Base-by-base conservation (phyloP, 352 stramenopile genomes). In the Saprolegnia parasitica region DNA sequence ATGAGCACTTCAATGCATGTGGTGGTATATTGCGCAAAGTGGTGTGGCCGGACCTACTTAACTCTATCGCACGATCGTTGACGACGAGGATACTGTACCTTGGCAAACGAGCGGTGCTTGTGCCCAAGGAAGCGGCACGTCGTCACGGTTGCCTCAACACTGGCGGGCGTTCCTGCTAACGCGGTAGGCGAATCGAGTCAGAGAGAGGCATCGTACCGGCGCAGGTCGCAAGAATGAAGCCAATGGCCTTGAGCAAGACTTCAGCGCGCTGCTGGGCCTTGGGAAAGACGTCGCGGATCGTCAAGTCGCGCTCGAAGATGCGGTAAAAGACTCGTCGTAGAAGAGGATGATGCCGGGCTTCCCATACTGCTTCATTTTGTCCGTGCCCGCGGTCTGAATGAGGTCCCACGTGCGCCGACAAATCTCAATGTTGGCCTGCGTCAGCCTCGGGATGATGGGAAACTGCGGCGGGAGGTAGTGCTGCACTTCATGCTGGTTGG, bases 1-100 rank as follows among this genome's bases (percentile, higher is more conserved):
- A 67, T 67, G 49, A 67, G n/a, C 15, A 67, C 61, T 56, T 67
- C 61, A 16, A 67, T 39, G 20, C 61, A 67, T 37, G 61, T 67
- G 26, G 1, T 55, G 21, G 61, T 67, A n/a, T 67, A 67, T 15
- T 16, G 24, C 18, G 61, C 61, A 37, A 67, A 67, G 16, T 67
- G 61, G 32, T 67, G 61, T 5, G 61, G 61, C 18, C 61, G 61
- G 20, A 67, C 40, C 61, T 67, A 56, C 46, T 46, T 40, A 6
- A 46, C 11, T 8, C 11, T 24, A 11, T 24, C 20, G 9, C 18
- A 20, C 46, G 35, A 60, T 60, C 11, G 2, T 60, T 9, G 13
- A n/a, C 11, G 20, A 60, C 3, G 52, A 55, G 47, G 24, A 55
- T 2, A 0, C 5, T 4, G 10, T 66, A 67, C 61, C 18, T 67